Conservation (phyloP, 805 yeast genomes). For the Candida adriatica region DNA sequence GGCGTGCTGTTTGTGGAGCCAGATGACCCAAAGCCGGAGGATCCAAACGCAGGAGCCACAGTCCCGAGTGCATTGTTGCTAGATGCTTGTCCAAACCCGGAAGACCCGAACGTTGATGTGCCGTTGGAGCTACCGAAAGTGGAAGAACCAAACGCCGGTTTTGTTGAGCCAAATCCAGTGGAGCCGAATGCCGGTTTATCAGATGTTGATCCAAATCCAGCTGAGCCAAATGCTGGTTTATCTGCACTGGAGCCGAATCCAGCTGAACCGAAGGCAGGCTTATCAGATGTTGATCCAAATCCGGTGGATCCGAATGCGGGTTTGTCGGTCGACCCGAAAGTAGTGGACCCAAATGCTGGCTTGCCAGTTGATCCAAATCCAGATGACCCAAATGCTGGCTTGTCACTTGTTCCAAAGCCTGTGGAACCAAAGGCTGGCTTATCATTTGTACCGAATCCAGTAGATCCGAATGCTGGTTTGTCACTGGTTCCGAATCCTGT, state of each 20-base stretch:
- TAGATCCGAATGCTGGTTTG: constrained; percentile 2
- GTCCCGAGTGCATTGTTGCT: too few relatives aligned
- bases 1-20: too few relatives aligned
- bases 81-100: constrained; percentile 14
- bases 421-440: constrained; percentile 1
- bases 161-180: constrained; percentile 3
- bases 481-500: constrained; percentile 17
- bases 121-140: constrained; percentile 5
- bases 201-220: constrained; percentile 16
- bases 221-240: constrained; percentile 8
- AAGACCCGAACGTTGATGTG: constrained; percentile 17
- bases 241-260: constrained; percentile 8
- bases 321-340: constrained; percentile 24
- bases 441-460: constrained; percentile 1
- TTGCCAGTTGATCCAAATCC: constrained; percentile 1
- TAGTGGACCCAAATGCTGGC: constrained; percentile 1
- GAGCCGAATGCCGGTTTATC: constrained; percentile 4
- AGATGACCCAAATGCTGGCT: constrained; percentile 2
- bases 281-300: background rate
- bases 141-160: background rate
- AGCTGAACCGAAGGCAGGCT: constrained; percentile 5
- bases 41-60: constrained; percentile 1
- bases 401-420: constrained; percentile 17
- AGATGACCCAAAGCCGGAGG: too few relatives aligned
- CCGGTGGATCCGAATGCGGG: background rate